These are phyloP conservation scores for Coemansia sp. DNA, from an alignment of 192 early-diverging fungal genomes.

Conservation along the genomic window DNA sequence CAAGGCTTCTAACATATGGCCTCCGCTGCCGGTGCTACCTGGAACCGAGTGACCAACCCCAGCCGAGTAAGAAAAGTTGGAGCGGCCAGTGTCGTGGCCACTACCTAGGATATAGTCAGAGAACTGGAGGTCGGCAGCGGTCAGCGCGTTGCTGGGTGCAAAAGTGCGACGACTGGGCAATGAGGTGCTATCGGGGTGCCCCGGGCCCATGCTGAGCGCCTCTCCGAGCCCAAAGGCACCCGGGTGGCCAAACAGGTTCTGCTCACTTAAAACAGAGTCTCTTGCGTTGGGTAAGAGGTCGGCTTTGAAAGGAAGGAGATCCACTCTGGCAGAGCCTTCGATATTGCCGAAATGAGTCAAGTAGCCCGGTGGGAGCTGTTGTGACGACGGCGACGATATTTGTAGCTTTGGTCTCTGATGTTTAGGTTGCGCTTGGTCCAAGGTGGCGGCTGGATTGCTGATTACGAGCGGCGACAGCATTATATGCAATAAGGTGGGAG, in stretches of 20 bases:
- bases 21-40: background rate
- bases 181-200: background rate
- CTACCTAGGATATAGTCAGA: constrained; percentile 43
- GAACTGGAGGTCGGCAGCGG: constrained; percentile 41
- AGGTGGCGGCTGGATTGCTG: background rate
- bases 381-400: background rate
- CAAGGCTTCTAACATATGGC: background rate
- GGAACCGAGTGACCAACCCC: background rate
- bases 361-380: background rate
- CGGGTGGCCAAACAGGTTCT: background rate
- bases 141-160: constrained; percentile 21
- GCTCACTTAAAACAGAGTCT: background rate
- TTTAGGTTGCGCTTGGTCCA: background rate
- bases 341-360: background rate
- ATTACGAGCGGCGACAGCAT: constrained; percentile 4
- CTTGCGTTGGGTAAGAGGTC: background rate
- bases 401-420: background rate
- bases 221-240: constrained; percentile 10
- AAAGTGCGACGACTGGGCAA: constrained; percentile 9
- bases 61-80: background rate
- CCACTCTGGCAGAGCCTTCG: background rate
- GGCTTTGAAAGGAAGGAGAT: background rate
- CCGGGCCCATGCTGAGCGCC: constrained; percentile 11
- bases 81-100: constrained; percentile 7
- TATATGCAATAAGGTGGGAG: background rate